phyloP scores from a whole-genome alignment of 768 basidiomycete genomes.

The Suillus fuscotomentosus region DNA sequence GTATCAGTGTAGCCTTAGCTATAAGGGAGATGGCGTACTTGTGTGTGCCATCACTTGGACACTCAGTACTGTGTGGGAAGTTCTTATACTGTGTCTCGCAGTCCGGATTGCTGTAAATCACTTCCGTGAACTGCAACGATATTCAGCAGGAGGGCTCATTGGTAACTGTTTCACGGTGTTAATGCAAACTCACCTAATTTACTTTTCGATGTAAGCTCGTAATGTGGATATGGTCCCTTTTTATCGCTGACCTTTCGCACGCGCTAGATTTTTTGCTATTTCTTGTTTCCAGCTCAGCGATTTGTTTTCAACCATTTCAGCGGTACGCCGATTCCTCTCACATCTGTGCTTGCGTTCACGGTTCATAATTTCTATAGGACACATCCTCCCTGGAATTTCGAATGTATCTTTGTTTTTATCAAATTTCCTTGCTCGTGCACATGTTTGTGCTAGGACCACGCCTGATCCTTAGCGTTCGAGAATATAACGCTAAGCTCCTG shows the following conservation, averaged over 20 bases:
- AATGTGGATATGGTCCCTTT: not conserved
- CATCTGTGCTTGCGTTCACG: not conserved
- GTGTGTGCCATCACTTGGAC: too few relatives aligned
- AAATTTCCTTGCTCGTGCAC: not conserved
- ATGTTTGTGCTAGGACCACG: not conserved
- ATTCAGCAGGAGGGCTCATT: not conserved
- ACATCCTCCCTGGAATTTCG: not conserved
- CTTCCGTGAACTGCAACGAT: not conserved
- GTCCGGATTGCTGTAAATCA: not conserved
- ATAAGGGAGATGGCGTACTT: too few relatives aligned
- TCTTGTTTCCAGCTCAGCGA: not conserved
- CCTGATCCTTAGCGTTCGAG: not conserved
- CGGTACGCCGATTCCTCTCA: not conserved
- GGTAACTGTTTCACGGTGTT: not conserved
- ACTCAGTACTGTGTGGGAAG: not conserved
- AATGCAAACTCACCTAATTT: not conserved
- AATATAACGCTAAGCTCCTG: not conserved
- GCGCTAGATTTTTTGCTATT: not conserved
- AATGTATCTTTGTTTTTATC: not conserved
- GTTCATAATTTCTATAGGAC: not conserved
- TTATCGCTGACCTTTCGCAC: not conserved
- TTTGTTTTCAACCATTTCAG: not conserved
- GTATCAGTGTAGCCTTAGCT: too few relatives aligned
- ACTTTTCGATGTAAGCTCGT: not conserved
- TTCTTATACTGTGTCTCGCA: not conserved